Conservation (phyloP, 768 basidiomycete species). For the Auricularia cornea region DNA sequence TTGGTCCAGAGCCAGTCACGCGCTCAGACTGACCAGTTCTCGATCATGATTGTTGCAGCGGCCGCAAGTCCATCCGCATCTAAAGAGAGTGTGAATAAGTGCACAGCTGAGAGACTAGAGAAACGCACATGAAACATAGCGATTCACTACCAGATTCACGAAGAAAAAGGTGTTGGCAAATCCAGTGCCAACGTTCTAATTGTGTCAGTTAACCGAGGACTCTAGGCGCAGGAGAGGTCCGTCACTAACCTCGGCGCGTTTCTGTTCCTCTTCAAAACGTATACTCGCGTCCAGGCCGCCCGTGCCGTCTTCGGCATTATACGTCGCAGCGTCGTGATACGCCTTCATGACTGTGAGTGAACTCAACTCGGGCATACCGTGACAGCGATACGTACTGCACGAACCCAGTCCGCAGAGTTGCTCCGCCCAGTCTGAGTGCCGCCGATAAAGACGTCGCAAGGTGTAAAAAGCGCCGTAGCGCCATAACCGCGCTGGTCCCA, state of each 20-base stretch:
- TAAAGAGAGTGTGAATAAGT: too few species aligned
- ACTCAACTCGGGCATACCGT: background rate
- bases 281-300: conserved; percentile 45
- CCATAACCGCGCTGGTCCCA: background rate
- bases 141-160: too few species aligned
- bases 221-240: too few species aligned
- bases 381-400: background rate
- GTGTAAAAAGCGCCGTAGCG: background rate
- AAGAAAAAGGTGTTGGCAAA: too few species aligned
- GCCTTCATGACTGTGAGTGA: background rate
- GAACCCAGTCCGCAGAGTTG: background rate
- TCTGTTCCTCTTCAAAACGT: conserved; percentile 35
- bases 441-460: background rate
- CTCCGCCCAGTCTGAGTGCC: background rate
- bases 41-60: too few species aligned
- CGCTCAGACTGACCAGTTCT: too few species aligned
- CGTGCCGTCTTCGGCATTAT: conserved; percentile 34
- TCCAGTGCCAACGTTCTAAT: too few species aligned
- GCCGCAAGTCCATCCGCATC: too few species aligned
- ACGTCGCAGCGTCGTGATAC: conserved; percentile 37
- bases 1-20: background rate
- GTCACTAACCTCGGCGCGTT: conserved; percentile 16
- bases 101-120: too few species aligned
- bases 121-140: too few species aligned
- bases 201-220: too few species aligned